These are phyloP conservation scores for Barnettozyma salicaria DNA, from an alignment of 805 yeast species.

Conservation along the genomic window DNA sequence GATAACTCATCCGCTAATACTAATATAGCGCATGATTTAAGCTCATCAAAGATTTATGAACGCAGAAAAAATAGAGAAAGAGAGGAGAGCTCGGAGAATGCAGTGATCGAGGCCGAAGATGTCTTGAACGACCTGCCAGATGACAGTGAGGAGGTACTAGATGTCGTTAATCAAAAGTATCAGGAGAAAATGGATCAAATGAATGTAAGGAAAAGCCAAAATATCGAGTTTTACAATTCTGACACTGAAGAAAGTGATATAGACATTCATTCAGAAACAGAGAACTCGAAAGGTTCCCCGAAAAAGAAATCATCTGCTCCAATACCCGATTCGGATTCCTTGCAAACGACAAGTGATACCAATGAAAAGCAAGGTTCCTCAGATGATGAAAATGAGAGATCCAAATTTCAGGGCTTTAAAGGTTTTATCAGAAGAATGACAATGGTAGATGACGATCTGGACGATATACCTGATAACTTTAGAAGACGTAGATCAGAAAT, in stretches of 20 bases:
- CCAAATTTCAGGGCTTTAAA: constrained; percentile 13
- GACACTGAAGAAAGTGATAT: constrained; percentile 20
- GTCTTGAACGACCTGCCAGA: constrained; percentile 4
- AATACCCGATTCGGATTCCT: background rate
- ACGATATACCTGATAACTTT: constrained; percentile 11
- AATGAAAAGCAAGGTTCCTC: background rate
- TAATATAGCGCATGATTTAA: constrained; percentile 8
- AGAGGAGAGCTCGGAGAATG: constrained; percentile 9
- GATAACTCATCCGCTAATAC: background rate
- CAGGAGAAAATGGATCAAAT: constrained; percentile 16
- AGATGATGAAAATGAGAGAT: constrained; percentile 10
- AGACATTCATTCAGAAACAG: constrained; percentile 16
- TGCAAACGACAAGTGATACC: background rate
- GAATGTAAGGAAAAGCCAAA: constrained; percentile 8
- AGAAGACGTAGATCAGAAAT: constrained; percentile 14
- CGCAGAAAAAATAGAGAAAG: constrained; percentile 20
- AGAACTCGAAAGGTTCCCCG: background rate
- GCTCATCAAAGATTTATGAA: constrained; percentile 20
- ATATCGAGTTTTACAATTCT: constrained; percentile 16
- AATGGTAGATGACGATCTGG: constrained; percentile 19
- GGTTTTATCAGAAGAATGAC: constrained; percentile 18
- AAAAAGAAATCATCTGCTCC: background rate
- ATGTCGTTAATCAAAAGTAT: constrained; percentile 12
- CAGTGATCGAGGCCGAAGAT: constrained; percentile 6
- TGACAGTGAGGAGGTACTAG: constrained; percentile 7